phyloP scores from a whole-genome alignment of 2,329 filamentous ascomycete species.

The Beauveria sp. region DNA sequence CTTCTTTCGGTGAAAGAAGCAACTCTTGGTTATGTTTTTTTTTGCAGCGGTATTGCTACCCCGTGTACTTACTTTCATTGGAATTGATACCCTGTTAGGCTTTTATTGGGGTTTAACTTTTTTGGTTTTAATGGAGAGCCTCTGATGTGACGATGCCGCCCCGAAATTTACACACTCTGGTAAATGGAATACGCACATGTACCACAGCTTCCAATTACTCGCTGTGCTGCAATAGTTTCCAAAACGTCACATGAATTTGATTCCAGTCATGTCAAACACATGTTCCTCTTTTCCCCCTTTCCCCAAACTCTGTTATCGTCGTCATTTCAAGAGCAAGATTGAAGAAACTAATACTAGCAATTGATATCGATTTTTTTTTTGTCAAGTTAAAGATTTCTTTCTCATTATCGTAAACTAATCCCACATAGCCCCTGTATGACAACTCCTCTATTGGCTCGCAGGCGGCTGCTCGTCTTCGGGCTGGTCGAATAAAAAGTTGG shows the following conservation, averaged over 20 bases:
- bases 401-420: constrained; percentile 11
- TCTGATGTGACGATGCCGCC: no score
- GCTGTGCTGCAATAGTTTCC: background rate
- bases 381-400: background rate
- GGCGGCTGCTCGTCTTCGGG: constrained; percentile 70
- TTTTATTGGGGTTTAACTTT: background rate
- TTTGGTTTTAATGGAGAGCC: background rate
- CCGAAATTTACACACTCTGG: no score
- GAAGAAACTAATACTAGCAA: background rate
- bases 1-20: background rate
- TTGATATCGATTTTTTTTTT: background rate
- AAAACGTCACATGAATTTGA: no score
- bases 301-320: background rate
- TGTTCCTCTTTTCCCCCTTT: background rate
- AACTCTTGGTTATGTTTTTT: constrained; percentile 15
- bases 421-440: background rate
- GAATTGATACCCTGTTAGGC: background rate
- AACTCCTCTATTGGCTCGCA: constrained; percentile 29
- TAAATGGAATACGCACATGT: background rate
- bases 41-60: background rate
- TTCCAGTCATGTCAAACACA: background rate
- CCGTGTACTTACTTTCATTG: background rate
- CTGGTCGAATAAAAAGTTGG: constrained; percentile 97
- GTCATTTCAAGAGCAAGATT: background rate
- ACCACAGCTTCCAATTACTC: background rate